Evolutionary conservation across 495 filamentous ascomycete genomes (phyloP).

Genomic region (Hypoxylon perforatum): DNA sequence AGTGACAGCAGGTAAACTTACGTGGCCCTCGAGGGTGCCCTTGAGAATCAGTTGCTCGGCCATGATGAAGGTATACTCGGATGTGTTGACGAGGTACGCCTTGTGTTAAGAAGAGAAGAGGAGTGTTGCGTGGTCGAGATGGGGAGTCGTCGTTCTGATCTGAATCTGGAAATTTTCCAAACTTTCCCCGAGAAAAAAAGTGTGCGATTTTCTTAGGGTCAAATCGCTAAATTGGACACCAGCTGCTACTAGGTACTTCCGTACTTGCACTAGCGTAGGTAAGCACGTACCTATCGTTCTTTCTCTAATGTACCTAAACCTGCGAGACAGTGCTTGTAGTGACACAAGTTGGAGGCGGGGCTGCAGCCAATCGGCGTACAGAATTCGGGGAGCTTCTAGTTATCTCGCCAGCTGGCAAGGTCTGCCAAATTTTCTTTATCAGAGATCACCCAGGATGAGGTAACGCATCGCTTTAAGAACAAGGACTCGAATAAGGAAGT

Average conservation of each 20-base stretch:
- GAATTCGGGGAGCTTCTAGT: not conserved
- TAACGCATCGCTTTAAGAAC: too few relatives aligned
- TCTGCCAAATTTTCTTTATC: too few relatives aligned
- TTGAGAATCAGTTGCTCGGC: conserved; percentile 97
- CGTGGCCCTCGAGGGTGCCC: conserved; percentile 97
- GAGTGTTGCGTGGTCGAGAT: conserved; percentile 27
- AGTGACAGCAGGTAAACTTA: conserved; percentile 44
- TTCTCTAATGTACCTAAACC: too few relatives aligned
- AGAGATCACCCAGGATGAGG: too few relatives aligned
- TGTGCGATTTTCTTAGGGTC: conserved; percentile 43
- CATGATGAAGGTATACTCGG: conserved; percentile 63
- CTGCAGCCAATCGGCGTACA: conserved; percentile 25
- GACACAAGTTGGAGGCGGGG: conserved; percentile 8
- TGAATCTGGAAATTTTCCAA: conserved; percentile 16
- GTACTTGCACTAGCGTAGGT: not conserved
- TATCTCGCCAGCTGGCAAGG: not conserved
- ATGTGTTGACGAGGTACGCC: conserved; percentile 41
- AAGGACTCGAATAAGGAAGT: too few relatives aligned
- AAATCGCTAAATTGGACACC: conserved; percentile 38
- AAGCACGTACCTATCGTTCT: too few relatives aligned
- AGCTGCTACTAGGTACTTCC: conserved; percentile 12
- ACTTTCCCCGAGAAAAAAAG: conserved; percentile 38
- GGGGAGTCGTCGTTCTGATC: conserved; percentile 7
- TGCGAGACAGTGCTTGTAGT: conserved; percentile 15
- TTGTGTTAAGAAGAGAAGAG: conserved; percentile 27